Conservation (phyloP, 371 early-diverging fungal species). For the Nematocida ironsii region DNA sequence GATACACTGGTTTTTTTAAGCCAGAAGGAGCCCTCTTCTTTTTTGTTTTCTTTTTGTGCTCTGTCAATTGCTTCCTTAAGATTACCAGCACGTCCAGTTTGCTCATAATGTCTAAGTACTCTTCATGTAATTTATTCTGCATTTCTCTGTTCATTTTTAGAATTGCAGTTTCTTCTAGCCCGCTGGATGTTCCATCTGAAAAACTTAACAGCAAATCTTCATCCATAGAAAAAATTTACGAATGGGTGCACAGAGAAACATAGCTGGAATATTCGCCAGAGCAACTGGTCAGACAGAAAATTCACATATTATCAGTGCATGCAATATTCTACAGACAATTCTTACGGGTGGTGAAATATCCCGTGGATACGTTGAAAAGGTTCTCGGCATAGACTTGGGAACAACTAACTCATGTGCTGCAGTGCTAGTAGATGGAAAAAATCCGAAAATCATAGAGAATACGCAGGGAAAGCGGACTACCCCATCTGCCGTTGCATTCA, state of each 20-base stretch:
- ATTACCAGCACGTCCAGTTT: slow-evolving; percentile 35
- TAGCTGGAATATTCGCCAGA: neutral
- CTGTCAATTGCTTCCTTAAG: slow-evolving; percentile 26
- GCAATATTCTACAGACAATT: slow-evolving; percentile 8
- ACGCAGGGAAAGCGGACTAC: slow-evolving; percentile 89
- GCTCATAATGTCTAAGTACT: slow-evolving; percentile 51
- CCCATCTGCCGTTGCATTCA: slow-evolving; percentile 85
- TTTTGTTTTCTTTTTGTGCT: slow-evolving; percentile 18
- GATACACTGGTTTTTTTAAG: neutral
- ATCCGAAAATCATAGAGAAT: slow-evolving; percentile 89
- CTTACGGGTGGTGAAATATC: slow-evolving; percentile 4
- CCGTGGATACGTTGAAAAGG: slow-evolving; percentile 25
- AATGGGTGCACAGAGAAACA: slow-evolving; percentile 18
- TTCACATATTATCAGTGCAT: neutral
- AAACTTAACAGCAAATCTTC: slow-evolving; percentile 33
- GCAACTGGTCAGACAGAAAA: neutral
- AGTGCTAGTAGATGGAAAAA: slow-evolving; percentile 85
- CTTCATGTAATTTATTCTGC: slow-evolving; percentile 27
- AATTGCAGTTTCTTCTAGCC: neutral
- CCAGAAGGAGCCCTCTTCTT: neutral
- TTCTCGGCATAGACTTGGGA: slow-evolving; percentile 96
- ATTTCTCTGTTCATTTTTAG: slow-evolving; percentile 22
- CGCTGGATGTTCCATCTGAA: neutral
- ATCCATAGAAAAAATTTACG: slow-evolving; percentile 39
- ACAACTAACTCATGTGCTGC: slow-evolving; percentile 98